Evolutionary conservation across 202 grass and related monocot species (phyloP).

Genomic region (Bolboschoenoplectus hybrid): DNA sequence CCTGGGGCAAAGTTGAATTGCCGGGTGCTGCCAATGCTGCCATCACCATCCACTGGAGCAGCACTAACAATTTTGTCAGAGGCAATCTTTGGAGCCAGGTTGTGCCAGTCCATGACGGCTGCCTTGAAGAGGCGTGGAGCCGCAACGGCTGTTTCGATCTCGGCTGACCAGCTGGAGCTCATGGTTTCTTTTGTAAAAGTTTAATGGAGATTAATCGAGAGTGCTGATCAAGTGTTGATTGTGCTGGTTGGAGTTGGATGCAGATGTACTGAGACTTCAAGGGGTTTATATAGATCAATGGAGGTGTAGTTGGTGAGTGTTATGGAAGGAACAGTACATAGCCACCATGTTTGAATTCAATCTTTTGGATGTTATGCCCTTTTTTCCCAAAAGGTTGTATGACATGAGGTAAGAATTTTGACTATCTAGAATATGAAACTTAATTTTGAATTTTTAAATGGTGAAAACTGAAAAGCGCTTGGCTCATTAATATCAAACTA

Average conservation of each 20-base stretch:
- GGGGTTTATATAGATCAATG: slow-evolving; percentile 45
- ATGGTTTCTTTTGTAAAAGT: slow-evolving; percentile 25
- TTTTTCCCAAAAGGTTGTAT: neutral
- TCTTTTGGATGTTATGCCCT: neutral
- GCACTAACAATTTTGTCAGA: slow-evolving; percentile 50
- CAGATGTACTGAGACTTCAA: neutral
- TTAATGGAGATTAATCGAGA: neutral
- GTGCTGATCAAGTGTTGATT: slow-evolving; percentile 27
- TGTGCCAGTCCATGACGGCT: slow-evolving; percentile 76
- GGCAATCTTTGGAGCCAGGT: slow-evolving; percentile 54
- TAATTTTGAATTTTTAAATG: neutral
- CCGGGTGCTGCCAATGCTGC: slow-evolving; percentile 45
- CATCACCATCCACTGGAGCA: slow-evolving; percentile 41
- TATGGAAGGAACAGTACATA: neutral
- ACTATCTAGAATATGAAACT: neutral
- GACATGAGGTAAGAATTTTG: neutral
- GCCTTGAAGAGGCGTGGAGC: slow-evolving; percentile 67
- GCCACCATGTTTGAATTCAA: neutral
- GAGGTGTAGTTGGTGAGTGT: slow-evolving; percentile 29
- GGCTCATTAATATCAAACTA: neutral
- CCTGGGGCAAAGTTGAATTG: slow-evolving; percentile 74
- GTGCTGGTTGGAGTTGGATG: slow-evolving; percentile 19
- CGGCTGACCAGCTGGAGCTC: slow-evolving; percentile 54
- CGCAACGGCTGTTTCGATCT: slow-evolving; percentile 51
- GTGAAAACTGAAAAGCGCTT: neutral